These are phyloP conservation scores for Nannochloris sp. DNA, from an alignment of 139 green algal species.

Conservation along the genomic window DNA sequence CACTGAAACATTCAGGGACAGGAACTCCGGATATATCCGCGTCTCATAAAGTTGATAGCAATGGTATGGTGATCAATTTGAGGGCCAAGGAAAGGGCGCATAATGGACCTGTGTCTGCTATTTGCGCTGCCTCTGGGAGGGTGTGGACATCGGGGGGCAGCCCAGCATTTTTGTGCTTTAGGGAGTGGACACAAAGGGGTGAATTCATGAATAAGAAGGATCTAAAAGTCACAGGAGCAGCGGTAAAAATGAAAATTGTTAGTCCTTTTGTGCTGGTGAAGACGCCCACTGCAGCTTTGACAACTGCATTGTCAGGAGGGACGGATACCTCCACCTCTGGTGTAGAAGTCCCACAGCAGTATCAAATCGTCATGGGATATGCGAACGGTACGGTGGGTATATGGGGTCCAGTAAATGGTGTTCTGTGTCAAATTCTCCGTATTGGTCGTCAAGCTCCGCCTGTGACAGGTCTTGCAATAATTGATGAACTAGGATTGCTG, in stretches of 20 bases:
- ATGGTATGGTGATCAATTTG: constrained; percentile 1
- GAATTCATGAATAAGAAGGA: neutral
- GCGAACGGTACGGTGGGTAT: constrained; percentile 25
- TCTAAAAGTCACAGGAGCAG: constrained; percentile 21
- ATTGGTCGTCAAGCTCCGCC: constrained; percentile 19
- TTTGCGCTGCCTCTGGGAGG: constrained; percentile 16
- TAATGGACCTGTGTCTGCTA: constrained; percentile 20
- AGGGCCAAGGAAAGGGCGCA: constrained; percentile 18
- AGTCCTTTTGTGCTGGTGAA: constrained; percentile 9
- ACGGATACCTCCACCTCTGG: neutral
- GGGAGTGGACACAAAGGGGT: constrained; percentile 29
- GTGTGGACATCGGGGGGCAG: constrained; percentile 36
- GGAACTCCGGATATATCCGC: neutral
- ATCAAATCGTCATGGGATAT: constrained; percentile 39
- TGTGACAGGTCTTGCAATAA: constrained; percentile 24
- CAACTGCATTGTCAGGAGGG: constrained; percentile 1
- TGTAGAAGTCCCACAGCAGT: constrained; percentile 19
- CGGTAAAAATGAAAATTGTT: constrained; percentile 16
- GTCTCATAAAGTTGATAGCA: neutral
- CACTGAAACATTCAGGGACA: neutral
- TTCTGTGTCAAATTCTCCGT: constrained; percentile 21
- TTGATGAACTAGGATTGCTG: constrained; percentile 25
- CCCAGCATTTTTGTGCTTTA: constrained; percentile 14
- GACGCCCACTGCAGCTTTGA: neutral
- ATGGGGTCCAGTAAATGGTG: constrained; percentile 13